These are phyloP conservation scores for Ophiosphaerella korrae DNA, from an alignment of 2,329 filamentous ascomycete species.

Conservation along the genomic window DNA sequence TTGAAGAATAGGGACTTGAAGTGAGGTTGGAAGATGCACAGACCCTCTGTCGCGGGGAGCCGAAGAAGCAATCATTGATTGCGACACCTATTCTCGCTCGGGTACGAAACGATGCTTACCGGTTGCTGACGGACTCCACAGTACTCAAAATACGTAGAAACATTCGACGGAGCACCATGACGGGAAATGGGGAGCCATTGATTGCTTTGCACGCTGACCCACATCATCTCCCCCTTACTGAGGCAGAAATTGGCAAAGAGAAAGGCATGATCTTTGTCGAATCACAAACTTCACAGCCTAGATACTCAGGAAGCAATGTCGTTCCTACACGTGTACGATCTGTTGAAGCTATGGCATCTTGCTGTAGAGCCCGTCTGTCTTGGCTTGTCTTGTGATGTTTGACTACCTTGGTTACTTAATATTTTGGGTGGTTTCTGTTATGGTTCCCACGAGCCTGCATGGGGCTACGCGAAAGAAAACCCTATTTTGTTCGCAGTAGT, in stretches of 20 bases:
- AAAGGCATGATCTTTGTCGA: no score
- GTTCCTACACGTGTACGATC: no score
- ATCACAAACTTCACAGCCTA: not conserved
- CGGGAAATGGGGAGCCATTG: slow-evolving; percentile 31
- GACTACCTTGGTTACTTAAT: no score
- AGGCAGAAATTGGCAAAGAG: not conserved
- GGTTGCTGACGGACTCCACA: slow-evolving; percentile 24
- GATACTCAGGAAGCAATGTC: not conserved
- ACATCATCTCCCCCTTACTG: not conserved
- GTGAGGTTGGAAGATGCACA: slow-evolving; percentile 30
- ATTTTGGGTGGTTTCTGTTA: no score
- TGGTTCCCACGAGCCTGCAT: not conserved
- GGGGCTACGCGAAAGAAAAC: slow-evolving; percentile 10
- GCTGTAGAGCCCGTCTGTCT: no score
- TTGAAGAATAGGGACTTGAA: slow-evolving; percentile 15
- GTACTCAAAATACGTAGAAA: not conserved
- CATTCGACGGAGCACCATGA: slow-evolving; percentile 6
- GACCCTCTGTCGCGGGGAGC: slow-evolving; percentile 16
- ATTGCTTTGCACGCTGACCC: not conserved
- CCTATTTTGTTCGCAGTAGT: slow-evolving; percentile 5
- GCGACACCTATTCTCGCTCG: slow-evolving; percentile 25
- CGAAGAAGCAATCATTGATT: slow-evolving; percentile 27
- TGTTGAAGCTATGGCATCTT: no score
- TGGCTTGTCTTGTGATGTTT: no score
- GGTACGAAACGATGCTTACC: slow-evolving; percentile 21